These are phyloP conservation scores for Sequoia sempervirens DNA, from an alignment of 75 land plant genomes.

Conservation along the genomic window DNA sequence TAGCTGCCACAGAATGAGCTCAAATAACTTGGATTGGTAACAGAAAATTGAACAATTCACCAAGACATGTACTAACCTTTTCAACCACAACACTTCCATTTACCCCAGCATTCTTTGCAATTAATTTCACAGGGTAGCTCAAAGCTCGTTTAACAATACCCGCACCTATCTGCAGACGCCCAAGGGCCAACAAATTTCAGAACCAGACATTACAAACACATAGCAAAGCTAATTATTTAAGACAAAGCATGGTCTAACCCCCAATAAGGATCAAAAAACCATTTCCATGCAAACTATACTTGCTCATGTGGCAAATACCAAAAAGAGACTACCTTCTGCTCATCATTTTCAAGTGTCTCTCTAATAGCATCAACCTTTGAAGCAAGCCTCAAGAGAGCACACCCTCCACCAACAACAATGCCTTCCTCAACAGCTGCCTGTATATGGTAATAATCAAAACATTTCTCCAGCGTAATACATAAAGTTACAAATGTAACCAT, in stretches of 20 bases:
- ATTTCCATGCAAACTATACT: not conserved
- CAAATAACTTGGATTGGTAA: not conserved
- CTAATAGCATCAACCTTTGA: constrained; percentile 72
- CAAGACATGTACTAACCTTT: constrained; percentile 34
- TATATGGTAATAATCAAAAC: not conserved
- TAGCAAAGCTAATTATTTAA: not conserved
- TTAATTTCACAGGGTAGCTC: constrained; percentile 65
- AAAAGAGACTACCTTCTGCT: constrained; percentile 57
- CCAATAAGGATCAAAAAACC: not conserved
- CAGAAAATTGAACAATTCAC: not conserved
- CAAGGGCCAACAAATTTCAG: not conserved
- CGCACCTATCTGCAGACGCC: constrained; percentile 69
- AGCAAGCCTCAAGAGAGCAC: constrained; percentile 70
- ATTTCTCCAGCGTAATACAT: not conserved
- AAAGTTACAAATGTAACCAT: not conserved
- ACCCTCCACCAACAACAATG: constrained; percentile 91
- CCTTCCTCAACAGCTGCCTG: constrained; percentile 98
- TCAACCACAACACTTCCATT: constrained; percentile 83
- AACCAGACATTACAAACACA: not conserved
- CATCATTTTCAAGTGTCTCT: constrained; percentile 68
- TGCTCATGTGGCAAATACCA: not conserved
- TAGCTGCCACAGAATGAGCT: not conserved
- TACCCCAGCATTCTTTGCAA: constrained; percentile 88
- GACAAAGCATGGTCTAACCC: not conserved
- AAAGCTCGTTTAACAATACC: constrained; percentile 85